Percentiles rank a stretch among this genome's conserved stretches.
phyloP scores from a whole-genome alignment of 805 yeast species.

The Kuraishia hungarica region DNA sequence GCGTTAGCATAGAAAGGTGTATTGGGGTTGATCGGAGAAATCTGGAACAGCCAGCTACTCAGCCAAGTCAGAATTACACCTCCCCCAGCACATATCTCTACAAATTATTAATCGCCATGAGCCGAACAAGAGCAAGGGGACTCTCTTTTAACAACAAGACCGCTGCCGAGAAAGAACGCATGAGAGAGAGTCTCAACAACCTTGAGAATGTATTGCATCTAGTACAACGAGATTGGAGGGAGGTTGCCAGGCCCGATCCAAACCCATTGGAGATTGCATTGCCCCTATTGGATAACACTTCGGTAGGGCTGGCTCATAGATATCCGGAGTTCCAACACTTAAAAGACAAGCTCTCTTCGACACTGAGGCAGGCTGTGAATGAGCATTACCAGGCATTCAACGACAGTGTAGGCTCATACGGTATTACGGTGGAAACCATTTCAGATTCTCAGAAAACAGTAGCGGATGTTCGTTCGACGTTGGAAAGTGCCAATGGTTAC shows the following conservation, averaged over 20 bases:
- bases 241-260: neutral
- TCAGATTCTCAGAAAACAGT: conserved; percentile 58
- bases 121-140: conserved; percentile 1
- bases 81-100: too few species aligned
- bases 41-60: too few species aligned
- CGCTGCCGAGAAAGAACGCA: neutral
- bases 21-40: too few species aligned
- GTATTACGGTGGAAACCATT: conserved; percentile 55
- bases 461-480: conserved; percentile 33
- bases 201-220: neutral
- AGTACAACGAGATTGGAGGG: conserved; percentile 3
- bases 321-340: conserved; percentile 57
- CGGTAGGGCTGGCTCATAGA: conserved; percentile 83
- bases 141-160: conserved; percentile 1
- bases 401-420: conserved; percentile 77
- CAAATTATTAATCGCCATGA: neutral
- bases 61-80: too few species aligned
- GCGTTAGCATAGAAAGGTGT: too few species aligned
- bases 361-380: conserved; percentile 64
- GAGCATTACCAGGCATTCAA: conserved; percentile 81
- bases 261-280: conserved; percentile 69
- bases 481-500: conserved; percentile 40
- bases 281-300: conserved; percentile 73
- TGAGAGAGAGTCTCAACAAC: conserved; percentile 1
- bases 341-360: conserved; percentile 44